These are phyloP conservation scores for Cyberlindnera sargentensis DNA, from an alignment of 805 yeast genomes.

Conservation along the genomic window DNA sequence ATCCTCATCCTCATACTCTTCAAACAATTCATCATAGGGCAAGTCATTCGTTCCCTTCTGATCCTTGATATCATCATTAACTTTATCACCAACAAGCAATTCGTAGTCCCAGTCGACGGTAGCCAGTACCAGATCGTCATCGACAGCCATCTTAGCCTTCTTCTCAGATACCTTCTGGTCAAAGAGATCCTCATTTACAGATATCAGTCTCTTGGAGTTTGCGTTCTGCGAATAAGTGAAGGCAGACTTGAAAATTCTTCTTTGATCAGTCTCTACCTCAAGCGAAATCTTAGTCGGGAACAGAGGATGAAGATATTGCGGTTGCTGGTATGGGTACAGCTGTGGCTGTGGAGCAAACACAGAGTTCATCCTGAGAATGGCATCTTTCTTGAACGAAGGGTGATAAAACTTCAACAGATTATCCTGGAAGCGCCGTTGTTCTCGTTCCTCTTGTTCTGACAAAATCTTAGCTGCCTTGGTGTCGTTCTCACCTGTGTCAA, in stretches of 20 bases:
- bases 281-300: slow-evolving; percentile 53
- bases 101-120: slow-evolving; percentile 78
- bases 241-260: slow-evolving; percentile 40
- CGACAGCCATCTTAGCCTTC: slow-evolving; percentile 9
- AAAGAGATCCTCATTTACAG: slow-evolving; percentile 11
- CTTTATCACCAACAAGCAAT: slow-evolving; percentile 42
- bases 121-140: slow-evolving; percentile 55
- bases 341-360: slow-evolving; percentile 59
- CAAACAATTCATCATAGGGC: slow-evolving; percentile 15
- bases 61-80: background rate
- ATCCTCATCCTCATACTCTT: slow-evolving; percentile 55
- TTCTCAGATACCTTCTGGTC: slow-evolving; percentile 11
- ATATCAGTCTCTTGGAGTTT: slow-evolving; percentile 11
- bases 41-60: slow-evolving; percentile 2
- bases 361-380: slow-evolving; percentile 56
- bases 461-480: background rate
- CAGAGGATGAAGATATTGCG: slow-evolving; percentile 25
- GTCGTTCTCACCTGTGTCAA: slow-evolving; percentile 7
- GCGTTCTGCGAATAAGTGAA: slow-evolving; percentile 9
- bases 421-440: slow-evolving; percentile 19
- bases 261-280: slow-evolving; percentile 58
- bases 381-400: slow-evolving; percentile 53
- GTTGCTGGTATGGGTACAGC: slow-evolving; percentile 46
- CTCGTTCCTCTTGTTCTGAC: slow-evolving; percentile 8
- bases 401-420: slow-evolving; percentile 40